Evolutionary conservation across 2,329 filamentous ascomycete species (phyloP).

Genomic region (Diaporthe amygdali): DNA sequence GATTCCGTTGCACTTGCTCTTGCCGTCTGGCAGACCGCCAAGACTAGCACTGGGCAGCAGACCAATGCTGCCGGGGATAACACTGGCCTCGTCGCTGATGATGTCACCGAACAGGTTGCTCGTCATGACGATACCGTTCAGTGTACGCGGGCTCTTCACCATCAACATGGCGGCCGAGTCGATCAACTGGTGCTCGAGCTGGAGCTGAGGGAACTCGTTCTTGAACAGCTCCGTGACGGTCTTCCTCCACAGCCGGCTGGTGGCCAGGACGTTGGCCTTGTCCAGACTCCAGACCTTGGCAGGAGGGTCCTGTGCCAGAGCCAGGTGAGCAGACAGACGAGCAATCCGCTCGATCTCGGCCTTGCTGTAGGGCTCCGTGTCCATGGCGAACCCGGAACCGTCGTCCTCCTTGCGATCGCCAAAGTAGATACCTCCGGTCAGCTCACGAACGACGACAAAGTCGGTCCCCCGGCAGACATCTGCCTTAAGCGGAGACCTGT

Average conservation of each 20-base stretch:
- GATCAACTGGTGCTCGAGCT: conserved; percentile 88
- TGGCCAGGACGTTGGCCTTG: conserved; percentile 96
- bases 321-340: conserved; percentile 80
- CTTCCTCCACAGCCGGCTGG: conserved; percentile 87
- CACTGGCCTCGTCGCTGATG: conserved; percentile 91
- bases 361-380: conserved; percentile 86
- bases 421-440: conserved; percentile 95
- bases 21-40: conserved; percentile 84
- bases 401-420: conserved; percentile 84
- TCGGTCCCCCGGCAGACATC: conserved; percentile 85
- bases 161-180: conserved; percentile 98
- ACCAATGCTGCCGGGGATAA: conserved; percentile 90
- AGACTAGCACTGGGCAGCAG: conserved; percentile 87
- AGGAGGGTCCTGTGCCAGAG: conserved; percentile 76
- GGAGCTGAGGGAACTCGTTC: conserved; percentile 86
- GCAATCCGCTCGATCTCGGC: conserved; percentile 88
- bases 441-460: conserved; percentile 90
- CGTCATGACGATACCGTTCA: conserved; percentile 92
- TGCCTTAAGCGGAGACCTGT: conserved; percentile 85
- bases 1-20: conserved; percentile 86
- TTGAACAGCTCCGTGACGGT: conserved; percentile 84
- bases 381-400: conserved; percentile 75
- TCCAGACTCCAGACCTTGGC: conserved; percentile 85
- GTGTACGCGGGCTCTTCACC: conserved; percentile 86
- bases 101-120: conserved; percentile 97